These are phyloP conservation scores for Acorus calamus DNA, from an alignment of 106 monocot species.

Conservation along the genomic window DNA sequence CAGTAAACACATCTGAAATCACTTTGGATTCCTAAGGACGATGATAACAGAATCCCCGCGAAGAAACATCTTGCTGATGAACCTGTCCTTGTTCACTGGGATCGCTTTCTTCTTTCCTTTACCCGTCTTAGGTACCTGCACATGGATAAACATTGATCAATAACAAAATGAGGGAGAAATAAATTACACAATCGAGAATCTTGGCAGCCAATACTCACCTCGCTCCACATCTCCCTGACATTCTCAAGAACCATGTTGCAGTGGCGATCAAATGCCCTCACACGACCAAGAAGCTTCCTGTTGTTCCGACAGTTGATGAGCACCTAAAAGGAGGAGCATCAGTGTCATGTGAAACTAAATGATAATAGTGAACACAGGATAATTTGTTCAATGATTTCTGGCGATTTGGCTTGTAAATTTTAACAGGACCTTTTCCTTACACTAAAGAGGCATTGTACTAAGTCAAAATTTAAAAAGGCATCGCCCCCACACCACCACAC, in stretches of 20 bases:
- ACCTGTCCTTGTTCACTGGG: constrained; percentile 84
- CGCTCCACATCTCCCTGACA: constrained; percentile 79
- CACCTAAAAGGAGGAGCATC: constrained; percentile 17
- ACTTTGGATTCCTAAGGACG: constrained; percentile 85
- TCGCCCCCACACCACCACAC: no score
- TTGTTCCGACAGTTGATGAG: constrained; percentile 71
- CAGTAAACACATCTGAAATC: neutral
- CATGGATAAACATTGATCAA: neutral
- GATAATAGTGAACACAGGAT: no score
- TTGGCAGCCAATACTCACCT: constrained; percentile 13
- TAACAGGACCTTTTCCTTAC: no score
- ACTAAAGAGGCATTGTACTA: no score
- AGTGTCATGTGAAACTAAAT: no score
- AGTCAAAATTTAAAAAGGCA: no score
- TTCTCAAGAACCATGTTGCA: constrained; percentile 78
- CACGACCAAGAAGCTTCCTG: constrained; percentile 58
- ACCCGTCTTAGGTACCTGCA: constrained; percentile 74
- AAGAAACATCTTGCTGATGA: constrained; percentile 96
- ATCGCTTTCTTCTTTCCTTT: constrained; percentile 93
- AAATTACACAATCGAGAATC: neutral
- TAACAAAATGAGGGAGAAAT: neutral
- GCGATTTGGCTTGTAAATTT: no score
- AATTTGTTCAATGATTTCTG: no score
- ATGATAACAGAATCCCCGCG: constrained; percentile 90
- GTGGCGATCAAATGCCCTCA: constrained; percentile 64